Base-by-base conservation (phyloP, 257 asterid genomes). In the Craterostigma plantagineum region DNA sequence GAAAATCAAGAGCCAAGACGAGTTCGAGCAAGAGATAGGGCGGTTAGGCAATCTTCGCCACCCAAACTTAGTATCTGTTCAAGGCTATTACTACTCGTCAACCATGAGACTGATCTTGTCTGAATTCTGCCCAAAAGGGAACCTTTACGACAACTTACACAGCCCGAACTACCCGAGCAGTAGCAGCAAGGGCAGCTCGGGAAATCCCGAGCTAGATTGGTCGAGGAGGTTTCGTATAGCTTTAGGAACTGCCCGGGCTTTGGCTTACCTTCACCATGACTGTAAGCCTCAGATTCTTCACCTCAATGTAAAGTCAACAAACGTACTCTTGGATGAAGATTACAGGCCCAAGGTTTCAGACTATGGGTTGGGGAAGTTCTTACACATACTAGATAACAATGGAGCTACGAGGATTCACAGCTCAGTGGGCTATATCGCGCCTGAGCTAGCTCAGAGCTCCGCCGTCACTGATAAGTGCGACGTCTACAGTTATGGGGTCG, bases 31-130 rank as follows among this genome's bases (percentile, higher is more conserved):
- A 0, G 93, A 79, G 57, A 63, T 90, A 7, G 92, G 91, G 9
- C 73, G 76, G 15, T 50, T 90, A 11, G 98, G 91, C 35, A 68
- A 38, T 54, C 68, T 90, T 17, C 70, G 41, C 4, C 86, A 83
- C 52, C 76, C 76, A 2, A 82, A 83, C 64, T 70, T 90, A n/a
- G 93, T 74, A 1, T 33, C 75, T 3, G 27, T 75, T 16, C 93
- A 90, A 63, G 95, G 98, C 4, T 83, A 79, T 48, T 90, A 90
- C 16, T 79, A 95, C 95, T 90, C 95, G n/a, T 63, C 92, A 3
- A 76, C 64, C 50, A 74, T 83, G 95, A 82, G 72, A 51, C 46
- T 90, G 11, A 70, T 90, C 38, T 49, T 90, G 34, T 70, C 79
- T 0, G 93, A 90, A 49, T 82, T 74, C 42, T 60, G 76, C 27